phyloP scores from a whole-genome alignment of 2,329 filamentous ascomycete species.

The Chaetomium globosum region DNA sequence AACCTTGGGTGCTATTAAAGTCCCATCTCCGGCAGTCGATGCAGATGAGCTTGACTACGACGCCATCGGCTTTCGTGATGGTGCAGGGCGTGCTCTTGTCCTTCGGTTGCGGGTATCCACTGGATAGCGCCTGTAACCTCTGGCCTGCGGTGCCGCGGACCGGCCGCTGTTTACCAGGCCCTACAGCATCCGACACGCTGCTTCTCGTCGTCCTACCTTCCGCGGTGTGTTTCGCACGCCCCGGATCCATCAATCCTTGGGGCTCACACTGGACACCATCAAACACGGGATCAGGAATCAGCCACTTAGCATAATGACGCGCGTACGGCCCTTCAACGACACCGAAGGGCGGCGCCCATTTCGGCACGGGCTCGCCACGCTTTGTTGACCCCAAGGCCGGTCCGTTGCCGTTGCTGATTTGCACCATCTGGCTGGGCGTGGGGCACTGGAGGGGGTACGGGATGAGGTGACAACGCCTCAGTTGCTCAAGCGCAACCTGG shows the following conservation, averaged over 20 bases:
- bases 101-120: slow-evolving; percentile 71
- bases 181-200: slow-evolving; percentile 61
- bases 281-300: slow-evolving; percentile 85
- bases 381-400: slow-evolving; percentile 65
- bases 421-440: slow-evolving; percentile 66
- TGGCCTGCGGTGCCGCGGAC: slow-evolving; percentile 57
- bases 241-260: slow-evolving; percentile 48
- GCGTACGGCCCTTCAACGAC: slow-evolving; percentile 91
- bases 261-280: slow-evolving; percentile 65
- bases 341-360: slow-evolving; percentile 85
- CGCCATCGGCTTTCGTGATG: slow-evolving; percentile 81
- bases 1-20: slow-evolving; percentile 96
- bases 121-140: slow-evolving; percentile 69
- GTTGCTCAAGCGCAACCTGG: slow-evolving; percentile 87
- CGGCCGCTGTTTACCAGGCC: slow-evolving; percentile 54
- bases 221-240: slow-evolving; percentile 50
- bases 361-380: slow-evolving; percentile 66
- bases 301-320: slow-evolving; percentile 93
- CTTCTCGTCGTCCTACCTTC: slow-evolving; percentile 82
- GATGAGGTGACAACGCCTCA: slow-evolving; percentile 88
- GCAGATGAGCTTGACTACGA: slow-evolving; percentile 88
- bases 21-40: slow-evolving; percentile 84
- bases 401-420: slow-evolving; percentile 75
- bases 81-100: slow-evolving; percentile 82
- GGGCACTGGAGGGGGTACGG: slow-evolving; percentile 77